These are phyloP conservation scores for Boletus sp. DNA, from an alignment of 1,284 basidiomycete genomes.

Conservation along the genomic window DNA sequence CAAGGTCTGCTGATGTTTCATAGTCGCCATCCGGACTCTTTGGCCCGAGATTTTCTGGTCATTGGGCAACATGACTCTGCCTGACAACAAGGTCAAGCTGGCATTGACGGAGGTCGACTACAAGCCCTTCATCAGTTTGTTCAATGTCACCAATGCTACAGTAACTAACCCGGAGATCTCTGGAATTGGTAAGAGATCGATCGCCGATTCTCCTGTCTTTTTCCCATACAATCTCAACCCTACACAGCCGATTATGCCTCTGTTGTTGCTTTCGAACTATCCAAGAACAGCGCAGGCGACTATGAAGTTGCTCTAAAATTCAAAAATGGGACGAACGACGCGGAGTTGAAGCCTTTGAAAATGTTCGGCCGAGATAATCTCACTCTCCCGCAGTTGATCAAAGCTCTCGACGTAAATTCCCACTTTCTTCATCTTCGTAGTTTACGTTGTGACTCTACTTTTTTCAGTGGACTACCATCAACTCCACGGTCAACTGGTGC, in stretches of 20 bases:
- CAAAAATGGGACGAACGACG: slow-evolving; percentile 45
- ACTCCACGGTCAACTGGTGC: slow-evolving; percentile 31
- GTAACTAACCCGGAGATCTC: slow-evolving; percentile 32
- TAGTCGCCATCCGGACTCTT: slow-evolving; percentile 39
- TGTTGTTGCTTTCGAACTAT: slow-evolving; percentile 43
- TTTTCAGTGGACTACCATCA: slow-evolving; percentile 27
- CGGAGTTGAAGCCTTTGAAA: slow-evolving; percentile 23
- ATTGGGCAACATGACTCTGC: slow-evolving; percentile 39
- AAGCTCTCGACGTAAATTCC: slow-evolving; percentile 32
- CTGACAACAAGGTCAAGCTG: slow-evolving; percentile 41
- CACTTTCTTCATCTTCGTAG: neutral
- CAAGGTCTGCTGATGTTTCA: neutral
- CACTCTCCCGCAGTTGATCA: slow-evolving; percentile 34
- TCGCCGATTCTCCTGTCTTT: neutral
- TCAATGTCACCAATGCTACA: slow-evolving; percentile 44
- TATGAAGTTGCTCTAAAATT: slow-evolving; percentile 39
- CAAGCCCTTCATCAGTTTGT: slow-evolving; percentile 51
- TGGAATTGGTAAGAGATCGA: slow-evolving; percentile 32
- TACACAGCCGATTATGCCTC: slow-evolving; percentile 47
- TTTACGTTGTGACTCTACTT: slow-evolving; percentile 1
- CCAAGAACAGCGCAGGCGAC: slow-evolving; percentile 21
- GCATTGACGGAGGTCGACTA: slow-evolving; percentile 43
- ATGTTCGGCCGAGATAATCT: slow-evolving; percentile 32
- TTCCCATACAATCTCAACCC: slow-evolving; percentile 3
- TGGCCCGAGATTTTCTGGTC: slow-evolving; percentile 44